Evolutionary conservation across 345 rosid species (phyloP).

Genomic region (Sonneratia caseolaris): DNA sequence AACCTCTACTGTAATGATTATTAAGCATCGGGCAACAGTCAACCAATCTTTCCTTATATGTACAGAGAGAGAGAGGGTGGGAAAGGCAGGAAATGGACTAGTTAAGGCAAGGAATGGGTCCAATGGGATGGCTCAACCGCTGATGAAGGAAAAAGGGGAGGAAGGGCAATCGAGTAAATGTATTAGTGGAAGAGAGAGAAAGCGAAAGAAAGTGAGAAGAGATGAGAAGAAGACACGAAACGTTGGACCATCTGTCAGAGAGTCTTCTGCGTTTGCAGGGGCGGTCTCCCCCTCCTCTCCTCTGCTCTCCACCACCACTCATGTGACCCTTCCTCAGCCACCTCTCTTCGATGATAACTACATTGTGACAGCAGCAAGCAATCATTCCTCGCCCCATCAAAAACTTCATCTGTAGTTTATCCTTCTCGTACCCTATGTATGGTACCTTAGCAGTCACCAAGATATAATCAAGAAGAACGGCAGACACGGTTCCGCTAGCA

Average conservation of each 20-base stretch:
- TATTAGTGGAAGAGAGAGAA: too few species aligned
- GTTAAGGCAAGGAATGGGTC: too few species aligned
- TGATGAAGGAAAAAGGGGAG: background rate
- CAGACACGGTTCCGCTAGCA: background rate
- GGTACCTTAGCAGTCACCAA: too few species aligned
- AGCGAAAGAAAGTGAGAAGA: background rate
- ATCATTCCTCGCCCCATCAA: background rate
- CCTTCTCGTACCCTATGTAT: background rate
- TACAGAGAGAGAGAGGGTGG: background rate
- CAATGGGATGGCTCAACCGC: background rate
- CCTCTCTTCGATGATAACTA: background rate
- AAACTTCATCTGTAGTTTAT: background rate
- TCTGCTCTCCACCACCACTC: background rate
- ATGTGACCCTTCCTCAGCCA: conserved; percentile 6
- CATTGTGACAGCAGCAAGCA: conserved; percentile 4
- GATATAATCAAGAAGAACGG: background rate
- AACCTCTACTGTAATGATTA: background rate
- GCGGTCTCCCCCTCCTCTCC: background rate
- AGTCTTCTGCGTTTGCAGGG: background rate
- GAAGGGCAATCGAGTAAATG: conserved; percentile 2
- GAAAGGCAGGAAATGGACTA: too few species aligned
- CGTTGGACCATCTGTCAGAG: conserved; percentile 10
- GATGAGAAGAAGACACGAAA: background rate
- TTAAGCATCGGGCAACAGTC: background rate
- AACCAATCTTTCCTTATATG: conserved; percentile 11